Evolutionary conservation across 2,329 filamentous ascomycete genomes (phyloP), one percentile per base, ranked within the genome.

Genomic region (Fusarium illudens): DNA sequence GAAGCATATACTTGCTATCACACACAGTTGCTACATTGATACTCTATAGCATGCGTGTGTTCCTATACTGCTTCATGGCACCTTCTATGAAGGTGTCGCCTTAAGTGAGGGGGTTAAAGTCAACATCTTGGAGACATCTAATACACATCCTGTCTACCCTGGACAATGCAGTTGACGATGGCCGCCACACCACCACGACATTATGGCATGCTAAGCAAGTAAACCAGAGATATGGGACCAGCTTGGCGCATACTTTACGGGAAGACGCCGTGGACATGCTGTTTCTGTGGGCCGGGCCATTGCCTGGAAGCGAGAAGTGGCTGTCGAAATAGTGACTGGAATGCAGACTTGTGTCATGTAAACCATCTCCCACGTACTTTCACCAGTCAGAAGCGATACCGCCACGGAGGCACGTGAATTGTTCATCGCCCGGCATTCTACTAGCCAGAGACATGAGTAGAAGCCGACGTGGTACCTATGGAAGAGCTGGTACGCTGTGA

Each of bases 331-430:
- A 37, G 11, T n/a, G 29, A 4, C 6, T 27, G 60, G 60, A 65
- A 65, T 64, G 49, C 13, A 29, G 12, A 42, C 30, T 29, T 10
- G 44, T 17, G 25, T 55, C 60, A 50, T 27, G 17, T 51, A 32
- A 27, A 20, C 20, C 11, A 29, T 30, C 10, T 6, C 19, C 33
- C 17, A 46, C 15, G 10, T 12, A 13, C 17, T 17, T 46, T 46
- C n/a, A 46, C 22, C 42, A 29, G 42, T 27, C 42, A 46, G 42
- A 27, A 5, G 11, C 11, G 42, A 46, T 12, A 46, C 15, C 17
- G 12, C 15, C 5, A 8, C 25, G 27, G 11, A 27, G 42, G 22
- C 42, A n/a, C 15, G 22, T 27, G 15, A 22, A 13, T 46, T 46
- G 15, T 15, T 15, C 42, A 46, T 13, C 27, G 6, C 22, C n/a